phyloP scores from a whole-genome alignment of 257 asterid species.

The Gentiana macrophylla region DNA sequence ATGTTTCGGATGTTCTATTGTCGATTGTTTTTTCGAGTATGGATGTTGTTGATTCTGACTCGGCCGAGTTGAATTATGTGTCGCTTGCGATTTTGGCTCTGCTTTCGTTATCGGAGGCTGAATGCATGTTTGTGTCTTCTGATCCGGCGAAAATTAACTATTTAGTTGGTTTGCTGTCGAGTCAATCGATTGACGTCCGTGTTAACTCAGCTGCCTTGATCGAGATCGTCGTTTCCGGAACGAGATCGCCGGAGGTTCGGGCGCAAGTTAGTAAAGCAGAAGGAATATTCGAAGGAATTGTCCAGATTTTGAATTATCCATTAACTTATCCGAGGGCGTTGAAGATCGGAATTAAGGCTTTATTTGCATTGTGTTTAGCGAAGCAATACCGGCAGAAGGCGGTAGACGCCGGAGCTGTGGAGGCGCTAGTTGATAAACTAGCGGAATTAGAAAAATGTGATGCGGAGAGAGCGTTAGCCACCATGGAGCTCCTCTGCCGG shows the following conservation, averaged over 20 bases:
- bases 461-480: conserved; percentile 89
- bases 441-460: conserved; percentile 81
- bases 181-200: conserved; percentile 72
- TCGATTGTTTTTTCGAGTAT: conserved; percentile 32
- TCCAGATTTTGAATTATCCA: conserved; percentile 58
- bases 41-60: conserved; percentile 15
- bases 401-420: conserved; percentile 73
- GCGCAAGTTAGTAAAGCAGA: conserved; percentile 46
- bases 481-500: conserved; percentile 89
- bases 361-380: conserved; percentile 76
- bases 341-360: conserved; percentile 72
- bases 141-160: conserved; percentile 41
- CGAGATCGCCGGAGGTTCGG: conserved; percentile 75
- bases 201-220: conserved; percentile 81
- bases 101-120: conserved; percentile 54
- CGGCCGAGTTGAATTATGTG: conserved; percentile 57
- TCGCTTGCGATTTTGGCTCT: conserved; percentile 54
- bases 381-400: conserved; percentile 83
- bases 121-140: conserved; percentile 61
- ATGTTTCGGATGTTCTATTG: conserved; percentile 45
- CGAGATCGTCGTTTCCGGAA: conserved; percentile 53
- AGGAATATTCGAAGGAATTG: conserved; percentile 65
- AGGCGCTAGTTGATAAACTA: conserved; percentile 47
- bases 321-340: conserved; percentile 56
- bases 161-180: conserved; percentile 62